Percentiles rank a stretch among this genome's conserved stretches.
These are phyloP conservation scores for Cladochytrium replicatum DNA, from an alignment of 192 early-diverging fungal species.

Conservation along the genomic window DNA sequence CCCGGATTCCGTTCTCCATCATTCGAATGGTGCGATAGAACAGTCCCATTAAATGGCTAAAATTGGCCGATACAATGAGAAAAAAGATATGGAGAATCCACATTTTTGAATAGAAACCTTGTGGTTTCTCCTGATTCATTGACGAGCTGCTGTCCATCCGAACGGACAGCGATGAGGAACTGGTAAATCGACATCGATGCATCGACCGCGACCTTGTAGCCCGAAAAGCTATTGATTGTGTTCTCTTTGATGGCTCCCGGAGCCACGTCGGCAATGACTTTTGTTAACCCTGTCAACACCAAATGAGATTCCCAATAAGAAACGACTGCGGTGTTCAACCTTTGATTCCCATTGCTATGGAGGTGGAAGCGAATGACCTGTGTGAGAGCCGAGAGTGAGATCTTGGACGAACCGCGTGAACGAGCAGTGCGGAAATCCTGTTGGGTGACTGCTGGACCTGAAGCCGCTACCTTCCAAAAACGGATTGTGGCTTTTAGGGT, in stretches of 20 bases:
- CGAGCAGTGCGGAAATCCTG: no score
- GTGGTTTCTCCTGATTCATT: slow-evolving; percentile 89
- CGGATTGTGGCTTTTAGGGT: no score
- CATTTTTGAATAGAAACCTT: no score
- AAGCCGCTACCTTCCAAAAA: no score
- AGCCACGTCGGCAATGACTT: slow-evolving; percentile 87
- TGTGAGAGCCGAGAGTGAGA: no score
- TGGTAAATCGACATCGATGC: slow-evolving; percentile 98
- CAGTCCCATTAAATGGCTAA: slow-evolving; percentile 92
- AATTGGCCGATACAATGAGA: not conserved
- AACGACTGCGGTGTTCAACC: no score
- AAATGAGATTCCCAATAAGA: slow-evolving; percentile 84
- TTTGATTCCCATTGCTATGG: no score
- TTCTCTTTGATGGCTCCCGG: slow-evolving; percentile 73
- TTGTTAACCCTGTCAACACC: slow-evolving; percentile 74
- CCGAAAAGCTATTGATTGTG: slow-evolving; percentile 75
- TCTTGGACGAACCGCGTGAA: no score
- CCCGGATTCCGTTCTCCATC: slow-evolving; percentile 94
- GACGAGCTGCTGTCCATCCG: slow-evolving; percentile 81
- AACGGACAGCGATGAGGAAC: slow-evolving; percentile 93
- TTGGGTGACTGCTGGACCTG: no score
- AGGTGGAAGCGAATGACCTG: no score
- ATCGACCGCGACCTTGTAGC: slow-evolving; percentile 93
- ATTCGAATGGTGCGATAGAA: slow-evolving; percentile 94
- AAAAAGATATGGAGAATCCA: no score